phyloP scores from a whole-genome alignment of 1,139 yeast species.

The Blastobotrys malaysiensis region DNA sequence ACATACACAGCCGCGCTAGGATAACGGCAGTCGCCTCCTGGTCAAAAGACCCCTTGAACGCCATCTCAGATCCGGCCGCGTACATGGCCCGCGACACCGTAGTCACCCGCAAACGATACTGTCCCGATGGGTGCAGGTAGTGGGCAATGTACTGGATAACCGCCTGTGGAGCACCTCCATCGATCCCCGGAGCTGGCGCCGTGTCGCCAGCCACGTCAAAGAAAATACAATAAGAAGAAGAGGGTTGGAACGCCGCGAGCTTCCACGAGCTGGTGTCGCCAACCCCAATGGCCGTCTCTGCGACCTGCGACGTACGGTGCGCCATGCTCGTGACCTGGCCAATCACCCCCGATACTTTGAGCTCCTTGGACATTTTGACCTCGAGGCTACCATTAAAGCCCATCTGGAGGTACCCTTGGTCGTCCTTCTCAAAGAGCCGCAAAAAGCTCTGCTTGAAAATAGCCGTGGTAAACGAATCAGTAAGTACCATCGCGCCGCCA shows the following conservation, averaged over 20 bases:
- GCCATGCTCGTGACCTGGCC: conserved; percentile 62
- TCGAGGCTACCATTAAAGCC: conserved; percentile 68
- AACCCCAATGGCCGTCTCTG: conserved; percentile 89
- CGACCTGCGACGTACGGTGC: conserved; percentile 54
- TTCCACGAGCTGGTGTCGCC: conserved; percentile 90
- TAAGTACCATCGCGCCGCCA: conserved; percentile 80
- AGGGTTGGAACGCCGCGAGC: conserved; percentile 77
- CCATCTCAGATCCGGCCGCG: conserved; percentile 14
- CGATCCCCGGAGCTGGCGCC: conserved; percentile 28
- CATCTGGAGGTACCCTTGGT: conserved; percentile 70
- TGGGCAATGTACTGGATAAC: conserved; percentile 63
- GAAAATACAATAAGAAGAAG: conserved; percentile 79
- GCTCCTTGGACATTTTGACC: conserved; percentile 76
- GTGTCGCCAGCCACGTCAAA: conserved; percentile 56
- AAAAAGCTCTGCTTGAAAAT: conserved; percentile 88
- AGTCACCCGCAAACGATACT: conserved; percentile 41
- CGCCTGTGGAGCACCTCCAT: conserved; percentile 25
- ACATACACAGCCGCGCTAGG: conserved; percentile 50
- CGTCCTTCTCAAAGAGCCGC: conserved; percentile 75
- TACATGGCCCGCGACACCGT: conserved; percentile 32
- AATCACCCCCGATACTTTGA: conserved; percentile 82
- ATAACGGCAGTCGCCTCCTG: conserved; percentile 68
- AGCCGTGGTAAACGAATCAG: conserved; percentile 92
- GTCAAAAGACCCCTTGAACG: conserved; percentile 44
- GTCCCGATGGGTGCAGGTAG: conserved; percentile 52